Evolutionary conservation across 306 rosid genomes (phyloP).

Genomic region (Vicia faba): DNA sequence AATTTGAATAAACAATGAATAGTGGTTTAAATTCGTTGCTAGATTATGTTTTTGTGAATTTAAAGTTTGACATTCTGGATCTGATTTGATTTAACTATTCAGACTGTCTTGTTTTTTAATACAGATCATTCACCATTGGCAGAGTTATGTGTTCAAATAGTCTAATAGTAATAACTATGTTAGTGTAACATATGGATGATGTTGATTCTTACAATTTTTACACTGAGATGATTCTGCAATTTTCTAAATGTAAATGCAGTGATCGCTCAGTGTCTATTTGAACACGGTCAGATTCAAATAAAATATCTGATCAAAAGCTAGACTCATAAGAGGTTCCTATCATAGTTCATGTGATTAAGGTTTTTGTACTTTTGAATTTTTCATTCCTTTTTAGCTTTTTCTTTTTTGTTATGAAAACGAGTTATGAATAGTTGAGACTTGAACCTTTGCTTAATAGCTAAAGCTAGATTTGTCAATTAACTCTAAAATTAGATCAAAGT

Average conservation of each 20-base stretch:
- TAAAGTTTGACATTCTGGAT: slow-evolving; percentile 28
- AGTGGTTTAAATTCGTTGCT: slow-evolving; percentile 9
- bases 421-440: too few species aligned
- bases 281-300: too few species aligned
- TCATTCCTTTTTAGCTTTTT: too few species aligned
- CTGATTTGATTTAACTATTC: slow-evolving; percentile 23
- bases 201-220: not conserved
- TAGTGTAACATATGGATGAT: not conserved
- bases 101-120: slow-evolving; percentile 19
- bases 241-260: too few species aligned
- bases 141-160: not conserved
- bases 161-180: not conserved
- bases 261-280: too few species aligned
- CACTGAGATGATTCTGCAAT: not conserved
- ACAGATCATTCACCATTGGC: slow-evolving; percentile 31
- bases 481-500: too few species aligned
- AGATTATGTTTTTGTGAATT: not conserved
- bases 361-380: too few species aligned
- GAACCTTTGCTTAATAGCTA: too few species aligned
- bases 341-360: too few species aligned
- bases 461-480: not conserved
- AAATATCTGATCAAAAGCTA: too few species aligned
- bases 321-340: too few species aligned
- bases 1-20: slow-evolving; percentile 18
- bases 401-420: too few species aligned